Percentiles rank a stretch among this genome's conserved stretches.
phyloP scores from a whole-genome alignment of 352 stramenopile genomes.

The Aphanomyces cochlioides region DNA sequence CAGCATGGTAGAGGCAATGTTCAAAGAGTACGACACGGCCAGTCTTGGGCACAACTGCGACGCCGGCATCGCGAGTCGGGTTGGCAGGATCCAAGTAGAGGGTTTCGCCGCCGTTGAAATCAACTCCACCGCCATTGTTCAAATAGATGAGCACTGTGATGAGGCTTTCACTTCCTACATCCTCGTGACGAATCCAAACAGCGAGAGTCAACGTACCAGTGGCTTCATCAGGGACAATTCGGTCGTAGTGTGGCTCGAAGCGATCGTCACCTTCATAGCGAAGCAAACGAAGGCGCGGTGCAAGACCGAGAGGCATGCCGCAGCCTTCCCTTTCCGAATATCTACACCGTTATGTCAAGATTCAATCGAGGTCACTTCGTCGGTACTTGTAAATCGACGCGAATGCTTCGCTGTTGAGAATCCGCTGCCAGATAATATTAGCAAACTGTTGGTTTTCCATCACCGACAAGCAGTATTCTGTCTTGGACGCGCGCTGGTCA shows the following conservation, averaged over 20 bases:
- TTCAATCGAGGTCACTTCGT: neutral
- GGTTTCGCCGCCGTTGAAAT: conserved; percentile 54
- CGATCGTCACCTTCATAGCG: conserved; percentile 13
- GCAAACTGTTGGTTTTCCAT: conserved; percentile 27
- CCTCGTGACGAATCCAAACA: neutral
- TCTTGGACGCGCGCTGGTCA: conserved; percentile 26
- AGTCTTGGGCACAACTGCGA: conserved; percentile 33
- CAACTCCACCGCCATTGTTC: conserved; percentile 42
- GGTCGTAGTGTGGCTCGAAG: conserved; percentile 26
- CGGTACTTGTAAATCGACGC: conserved; percentile 14
- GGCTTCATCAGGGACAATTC: conserved; percentile 24
- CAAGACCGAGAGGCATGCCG: conserved; percentile 19
- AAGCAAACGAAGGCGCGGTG: conserved; percentile 19
- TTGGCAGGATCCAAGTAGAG: conserved; percentile 38
- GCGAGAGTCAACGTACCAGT: neutral
- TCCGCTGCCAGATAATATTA: conserved; percentile 24
- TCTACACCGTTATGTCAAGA: neutral
- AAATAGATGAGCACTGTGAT: conserved; percentile 58
- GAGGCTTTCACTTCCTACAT: conserved; percentile 28
- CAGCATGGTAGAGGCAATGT: conserved; percentile 55
- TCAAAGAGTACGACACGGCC: conserved; percentile 51
- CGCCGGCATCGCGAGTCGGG: conserved; percentile 2
- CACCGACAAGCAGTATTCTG: conserved; percentile 24
- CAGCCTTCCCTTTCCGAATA: conserved; percentile 22
- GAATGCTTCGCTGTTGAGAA: conserved; percentile 23